These are phyloP conservation scores for Colletotrichum tofieldiae DNA, from an alignment of 2,329 filamentous ascomycete species.

Conservation along the genomic window DNA sequence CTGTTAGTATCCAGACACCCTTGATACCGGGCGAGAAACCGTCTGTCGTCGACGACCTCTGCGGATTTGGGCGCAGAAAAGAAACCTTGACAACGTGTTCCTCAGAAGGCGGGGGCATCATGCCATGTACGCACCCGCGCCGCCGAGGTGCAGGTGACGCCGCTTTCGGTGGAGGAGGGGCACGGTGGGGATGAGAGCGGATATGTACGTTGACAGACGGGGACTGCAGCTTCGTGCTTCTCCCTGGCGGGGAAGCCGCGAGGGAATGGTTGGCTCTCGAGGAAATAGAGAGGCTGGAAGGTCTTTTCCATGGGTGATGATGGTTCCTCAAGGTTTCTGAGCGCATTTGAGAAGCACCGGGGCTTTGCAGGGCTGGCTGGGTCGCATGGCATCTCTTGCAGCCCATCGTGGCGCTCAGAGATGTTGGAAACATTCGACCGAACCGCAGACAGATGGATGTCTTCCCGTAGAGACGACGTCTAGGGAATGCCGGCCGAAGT, in stretches of 20 bases:
- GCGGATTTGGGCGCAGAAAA: no score
- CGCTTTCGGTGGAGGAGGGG: background rate
- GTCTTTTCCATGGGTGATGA: background rate
- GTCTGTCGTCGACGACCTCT: background rate
- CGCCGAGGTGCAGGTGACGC: slow-evolving; percentile 11
- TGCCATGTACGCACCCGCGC: slow-evolving; percentile 8
- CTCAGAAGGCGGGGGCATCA: background rate
- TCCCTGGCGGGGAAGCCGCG: background rate
- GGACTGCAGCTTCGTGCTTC: background rate
- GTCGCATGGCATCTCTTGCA: background rate
- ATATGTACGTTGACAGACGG: slow-evolving; percentile 7
- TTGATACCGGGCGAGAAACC: background rate
- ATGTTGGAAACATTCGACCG: background rate
- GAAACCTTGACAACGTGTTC: background rate
- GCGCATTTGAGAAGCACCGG: background rate
- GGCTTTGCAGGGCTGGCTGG: background rate
- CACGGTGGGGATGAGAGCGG: background rate
- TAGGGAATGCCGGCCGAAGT: background rate
- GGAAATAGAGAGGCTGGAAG: background rate
- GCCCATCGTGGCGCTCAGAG: background rate
- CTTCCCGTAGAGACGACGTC: background rate
- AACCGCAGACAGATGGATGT: background rate
- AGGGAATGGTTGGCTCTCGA: background rate
- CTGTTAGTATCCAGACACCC: background rate
- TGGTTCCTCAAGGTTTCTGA: background rate